Evolutionary conservation across 768 basidiomycete species (phyloP).

Genomic region (Tulasnella sp.): DNA sequence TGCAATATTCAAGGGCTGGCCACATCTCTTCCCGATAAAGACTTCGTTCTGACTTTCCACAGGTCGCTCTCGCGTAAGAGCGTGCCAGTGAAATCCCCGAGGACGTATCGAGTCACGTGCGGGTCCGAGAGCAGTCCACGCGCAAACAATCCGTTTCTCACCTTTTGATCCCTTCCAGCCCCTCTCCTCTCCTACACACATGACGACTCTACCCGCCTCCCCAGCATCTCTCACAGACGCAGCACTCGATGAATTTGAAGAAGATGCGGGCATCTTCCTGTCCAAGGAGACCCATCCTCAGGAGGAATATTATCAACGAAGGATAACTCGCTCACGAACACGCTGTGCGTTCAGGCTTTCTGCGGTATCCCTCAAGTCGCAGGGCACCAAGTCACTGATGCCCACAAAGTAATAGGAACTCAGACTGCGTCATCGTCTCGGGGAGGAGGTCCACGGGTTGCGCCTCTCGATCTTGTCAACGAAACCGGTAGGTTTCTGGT

Average conservation of each 20-base stretch:
- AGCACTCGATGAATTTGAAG: slow-evolving; percentile 19
- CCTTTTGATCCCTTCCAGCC: background rate
- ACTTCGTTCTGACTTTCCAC: too few species aligned
- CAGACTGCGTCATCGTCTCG: background rate
- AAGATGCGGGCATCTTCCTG: slow-evolving; percentile 31
- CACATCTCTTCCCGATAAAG: too few species aligned
- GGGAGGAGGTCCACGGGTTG: background rate
- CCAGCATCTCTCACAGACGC: slow-evolving; percentile 20
- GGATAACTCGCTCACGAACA: slow-evolving; percentile 16
- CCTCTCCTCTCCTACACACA: background rate
- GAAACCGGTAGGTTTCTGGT: slow-evolving; percentile 12
- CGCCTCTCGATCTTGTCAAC: slow-evolving; percentile 11
- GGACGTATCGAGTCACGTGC: background rate
- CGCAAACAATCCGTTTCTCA: slow-evolving; percentile 22
- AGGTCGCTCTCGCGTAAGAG: too few species aligned
- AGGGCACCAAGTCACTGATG: background rate
- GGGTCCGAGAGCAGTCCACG: background rate
- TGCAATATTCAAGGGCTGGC: too few species aligned
- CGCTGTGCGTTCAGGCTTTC: background rate
- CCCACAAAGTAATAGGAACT: background rate
- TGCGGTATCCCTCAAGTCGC: background rate
- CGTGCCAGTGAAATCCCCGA: too few species aligned
- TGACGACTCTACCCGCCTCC: slow-evolving; percentile 5
- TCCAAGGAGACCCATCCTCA: background rate
- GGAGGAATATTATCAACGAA: slow-evolving; percentile 23